Percentiles rank a stretch among this genome's conserved stretches.
Evolutionary conservation across 208 protist species (phyloP).

Genomic region (Leishmania martiniquensis): DNA sequence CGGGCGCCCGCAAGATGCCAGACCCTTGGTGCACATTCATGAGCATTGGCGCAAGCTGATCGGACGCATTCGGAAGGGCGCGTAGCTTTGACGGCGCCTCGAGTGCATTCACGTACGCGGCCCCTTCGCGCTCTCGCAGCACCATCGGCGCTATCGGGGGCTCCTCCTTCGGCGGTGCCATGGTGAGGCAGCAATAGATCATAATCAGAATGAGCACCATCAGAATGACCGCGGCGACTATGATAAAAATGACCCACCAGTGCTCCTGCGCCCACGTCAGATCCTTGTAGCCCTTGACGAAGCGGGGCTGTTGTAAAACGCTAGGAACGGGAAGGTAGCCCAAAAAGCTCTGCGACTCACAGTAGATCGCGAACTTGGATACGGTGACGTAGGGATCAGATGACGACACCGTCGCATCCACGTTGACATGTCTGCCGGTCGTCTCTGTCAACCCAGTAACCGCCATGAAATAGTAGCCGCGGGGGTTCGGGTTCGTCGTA

Average conservation of each 20-base stretch:
- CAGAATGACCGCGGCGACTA: slow-evolving; percentile 36
- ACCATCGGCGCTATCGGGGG: slow-evolving; percentile 49
- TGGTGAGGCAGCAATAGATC: slow-evolving; percentile 52
- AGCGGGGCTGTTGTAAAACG: slow-evolving; percentile 34
- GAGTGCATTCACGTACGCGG: slow-evolving; percentile 23
- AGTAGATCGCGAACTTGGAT: slow-evolving; percentile 27
- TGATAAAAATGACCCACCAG: slow-evolving; percentile 59
- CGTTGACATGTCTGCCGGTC: slow-evolving; percentile 2
- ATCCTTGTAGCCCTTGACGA: slow-evolving; percentile 54
- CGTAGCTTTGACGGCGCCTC: slow-evolving; percentile 19
- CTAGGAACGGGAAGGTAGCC: slow-evolving; percentile 11
- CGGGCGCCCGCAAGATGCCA: slow-evolving; percentile 11
- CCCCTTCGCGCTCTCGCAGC: slow-evolving; percentile 49
- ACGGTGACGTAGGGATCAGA: slow-evolving; percentile 3
- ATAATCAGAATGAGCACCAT: slow-evolving; percentile 35
- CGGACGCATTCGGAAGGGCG: not conserved
- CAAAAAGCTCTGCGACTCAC: slow-evolving; percentile 42
- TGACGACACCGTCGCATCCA: slow-evolving; percentile 10
- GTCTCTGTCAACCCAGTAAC: not conserved
- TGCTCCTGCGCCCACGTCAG: slow-evolving; percentile 56
- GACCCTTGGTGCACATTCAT: not conserved
- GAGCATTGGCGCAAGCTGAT: not conserved
- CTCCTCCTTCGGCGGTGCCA: slow-evolving; percentile 19
- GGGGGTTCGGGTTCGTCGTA: not conserved
- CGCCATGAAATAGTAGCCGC: slow-evolving; percentile 12